Conservation (phyloP, 139 green algal genomes). For the Closterium sp. region DNA sequence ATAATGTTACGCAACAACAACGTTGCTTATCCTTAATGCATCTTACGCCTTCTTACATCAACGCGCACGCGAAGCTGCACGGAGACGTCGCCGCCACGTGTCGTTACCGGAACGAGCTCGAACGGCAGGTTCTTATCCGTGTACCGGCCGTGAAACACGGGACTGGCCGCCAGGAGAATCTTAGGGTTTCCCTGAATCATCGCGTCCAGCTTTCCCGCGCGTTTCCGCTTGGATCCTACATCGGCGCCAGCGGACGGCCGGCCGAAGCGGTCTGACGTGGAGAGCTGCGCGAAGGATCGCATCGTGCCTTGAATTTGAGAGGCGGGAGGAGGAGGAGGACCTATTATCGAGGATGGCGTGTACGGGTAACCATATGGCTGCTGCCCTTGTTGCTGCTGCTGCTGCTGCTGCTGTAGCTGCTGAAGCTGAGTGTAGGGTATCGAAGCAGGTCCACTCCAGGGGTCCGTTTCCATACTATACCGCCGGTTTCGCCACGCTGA, state of each 20-base stretch:
- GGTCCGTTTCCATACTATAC: background rate
- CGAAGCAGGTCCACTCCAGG: background rate
- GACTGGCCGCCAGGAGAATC: constrained; percentile 8
- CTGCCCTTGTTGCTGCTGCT: background rate
- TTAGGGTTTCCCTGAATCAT: constrained; percentile 29
- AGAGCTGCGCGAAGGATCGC: background rate
- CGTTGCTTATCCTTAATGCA: too few species aligned
- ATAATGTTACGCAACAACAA: too few species aligned
- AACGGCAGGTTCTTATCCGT: background rate
- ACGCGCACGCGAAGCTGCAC: background rate
- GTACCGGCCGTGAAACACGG: constrained; percentile 13
- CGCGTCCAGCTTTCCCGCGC: background rate
- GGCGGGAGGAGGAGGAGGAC: background rate
- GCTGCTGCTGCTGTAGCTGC: background rate
- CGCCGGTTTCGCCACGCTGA: background rate
- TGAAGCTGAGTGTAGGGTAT: background rate
- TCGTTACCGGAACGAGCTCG: background rate
- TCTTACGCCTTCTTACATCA: background rate
- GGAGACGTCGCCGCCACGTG: background rate
- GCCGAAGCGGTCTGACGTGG: background rate
- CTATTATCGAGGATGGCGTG: background rate
- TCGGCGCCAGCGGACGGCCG: background rate
- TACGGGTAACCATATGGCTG: background rate
- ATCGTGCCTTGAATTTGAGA: background rate
- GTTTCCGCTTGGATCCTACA: background rate